Percentiles rank a stretch among this genome's conserved stretches.
phyloP scores from a whole-genome alignment of 2,329 filamentous ascomycete genomes.

The Nigrospora oryzae region DNA sequence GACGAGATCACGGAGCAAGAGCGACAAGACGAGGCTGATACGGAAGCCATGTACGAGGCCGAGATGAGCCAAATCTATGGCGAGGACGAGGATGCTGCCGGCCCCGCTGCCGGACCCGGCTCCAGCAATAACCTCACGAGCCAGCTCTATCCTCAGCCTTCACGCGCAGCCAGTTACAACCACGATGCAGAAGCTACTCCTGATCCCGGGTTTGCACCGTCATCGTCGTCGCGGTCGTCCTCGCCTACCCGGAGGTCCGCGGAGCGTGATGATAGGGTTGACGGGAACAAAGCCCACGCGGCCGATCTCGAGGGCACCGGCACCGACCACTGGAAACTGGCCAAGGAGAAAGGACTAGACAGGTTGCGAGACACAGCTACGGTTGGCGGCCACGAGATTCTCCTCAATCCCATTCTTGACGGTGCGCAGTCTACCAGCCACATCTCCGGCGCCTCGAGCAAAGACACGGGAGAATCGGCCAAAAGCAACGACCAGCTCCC shows the following conservation, averaged over 20 bases:
- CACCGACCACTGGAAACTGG: slow-evolving; percentile 63
- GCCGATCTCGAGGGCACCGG: slow-evolving; percentile 65
- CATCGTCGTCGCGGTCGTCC: slow-evolving; percentile 8
- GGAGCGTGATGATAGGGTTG: slow-evolving; percentile 44
- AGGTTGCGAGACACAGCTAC: slow-evolving; percentile 65
- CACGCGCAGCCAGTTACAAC: slow-evolving; percentile 17
- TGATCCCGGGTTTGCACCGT: slow-evolving; percentile 7
- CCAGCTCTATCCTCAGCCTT: slow-evolving; percentile 6
- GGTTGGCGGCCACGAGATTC: slow-evolving; percentile 60
- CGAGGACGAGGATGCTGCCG: slow-evolving; percentile 29
- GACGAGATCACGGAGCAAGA: slow-evolving; percentile 83
- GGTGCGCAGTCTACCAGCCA: slow-evolving; percentile 1
- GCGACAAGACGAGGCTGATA: slow-evolving; percentile 34
- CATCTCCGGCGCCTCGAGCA: slow-evolving; percentile 13
- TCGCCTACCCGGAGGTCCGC: slow-evolving; percentile 13
- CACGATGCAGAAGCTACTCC: slow-evolving; percentile 14
- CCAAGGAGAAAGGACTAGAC: slow-evolving; percentile 51
- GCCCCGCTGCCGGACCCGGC: slow-evolving; percentile 12
- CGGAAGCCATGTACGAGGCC: slow-evolving; percentile 11
- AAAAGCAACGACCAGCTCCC: slow-evolving; percentile 42
- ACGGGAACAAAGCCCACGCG: slow-evolving; percentile 52
- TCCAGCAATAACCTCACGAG: slow-evolving; percentile 7
- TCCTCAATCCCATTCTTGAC: slow-evolving; percentile 31
- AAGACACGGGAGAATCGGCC: slow-evolving; percentile 20
- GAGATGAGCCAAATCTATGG: slow-evolving; percentile 57